Base-by-base conservation (phyloP, 1,139 yeast genomes). In the Saccharomyces hybrid region DNA sequence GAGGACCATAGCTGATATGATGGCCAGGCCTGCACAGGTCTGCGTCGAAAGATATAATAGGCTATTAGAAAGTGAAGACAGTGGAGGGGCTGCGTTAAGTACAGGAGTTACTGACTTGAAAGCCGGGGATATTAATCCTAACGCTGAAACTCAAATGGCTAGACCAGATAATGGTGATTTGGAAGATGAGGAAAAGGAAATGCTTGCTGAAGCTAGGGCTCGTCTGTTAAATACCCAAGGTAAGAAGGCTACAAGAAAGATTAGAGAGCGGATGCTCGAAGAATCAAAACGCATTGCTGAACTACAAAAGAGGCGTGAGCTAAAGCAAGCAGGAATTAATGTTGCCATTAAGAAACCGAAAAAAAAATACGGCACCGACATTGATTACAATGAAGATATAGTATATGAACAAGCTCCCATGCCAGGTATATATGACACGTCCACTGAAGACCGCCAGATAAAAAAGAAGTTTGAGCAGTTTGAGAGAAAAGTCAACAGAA, bases 161-260 rank as follows among this genome's bases (percentile, higher is more conserved):
- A 76, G 81, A 57, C 96, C 96, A 0, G 96, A 88, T 68, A 81
- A 83, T 1, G 84, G 80, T 9, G 89, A 84, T 48, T 74, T 89
- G 76, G 91, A 84, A 57, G 97, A 90, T 54, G 96, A 89, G 57
- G 96, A 93, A 63, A 73, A 81, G 57, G 98, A 93, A 67, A 90
- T 93, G 97, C 72, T 93, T 9, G 83, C 91, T 8, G 99, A 93
- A 66, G 98, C 99, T 0, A 80, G 87, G 53, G 96, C 97, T 1
- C 79, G 99, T 62, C 73, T 93, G 60, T 89, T 96, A 8, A 91
- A 89, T 64, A 91, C 97, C 0, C 93, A 87, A 67, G 99, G 99
- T 57, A 90, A 91, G 63, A 93, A 93, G 71, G 98, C 98, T 0
- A 88, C 90, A 58, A 73, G 99, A 57, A 88, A 91, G 66, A 89